These are phyloP conservation scores for Amanita thiersii DNA, from an alignment of 768 basidiomycete species.

Conservation along the genomic window DNA sequence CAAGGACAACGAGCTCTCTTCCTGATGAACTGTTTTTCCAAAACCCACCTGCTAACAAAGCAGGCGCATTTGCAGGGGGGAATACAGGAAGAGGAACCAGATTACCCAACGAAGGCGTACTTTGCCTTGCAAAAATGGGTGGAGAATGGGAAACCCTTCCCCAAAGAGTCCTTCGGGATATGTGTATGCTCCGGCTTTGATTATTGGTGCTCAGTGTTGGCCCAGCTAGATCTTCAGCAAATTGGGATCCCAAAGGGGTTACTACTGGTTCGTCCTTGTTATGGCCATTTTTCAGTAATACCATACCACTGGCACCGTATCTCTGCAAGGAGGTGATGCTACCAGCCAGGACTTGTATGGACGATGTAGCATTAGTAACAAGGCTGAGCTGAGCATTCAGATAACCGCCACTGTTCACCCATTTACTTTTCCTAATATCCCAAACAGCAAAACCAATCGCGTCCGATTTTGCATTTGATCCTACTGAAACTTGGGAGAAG, in stretches of 20 bases:
- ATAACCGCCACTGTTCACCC: constrained; percentile 74
- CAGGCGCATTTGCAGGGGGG: constrained; percentile 59
- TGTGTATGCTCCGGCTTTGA: constrained; percentile 30
- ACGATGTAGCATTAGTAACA: constrained; percentile 55
- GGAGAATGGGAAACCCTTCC: constrained; percentile 23
- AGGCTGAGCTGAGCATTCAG: constrained; percentile 64
- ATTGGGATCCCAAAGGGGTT: constrained; percentile 50
- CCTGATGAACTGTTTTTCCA: constrained; percentile 77
- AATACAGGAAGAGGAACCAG: constrained; percentile 46
- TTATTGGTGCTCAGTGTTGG: constrained; percentile 20
- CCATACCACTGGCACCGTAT: constrained; percentile 75
- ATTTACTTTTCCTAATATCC: constrained; percentile 49
- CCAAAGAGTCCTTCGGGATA: constrained; percentile 34
- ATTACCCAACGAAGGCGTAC: constrained; percentile 22
- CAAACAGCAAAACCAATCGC: constrained; percentile 69
- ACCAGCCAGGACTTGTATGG: constrained; percentile 63
- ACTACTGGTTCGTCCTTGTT: constrained; percentile 43
- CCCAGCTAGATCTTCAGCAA: constrained; percentile 27
- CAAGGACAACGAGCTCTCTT: constrained; percentile 65
- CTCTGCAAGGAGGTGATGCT: constrained; percentile 45
- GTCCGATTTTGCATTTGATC: constrained; percentile 23
- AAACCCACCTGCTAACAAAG: constrained; percentile 80
- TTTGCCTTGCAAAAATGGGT: constrained; percentile 45
- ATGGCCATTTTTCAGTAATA: constrained; percentile 62
- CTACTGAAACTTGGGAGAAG: constrained; percentile 43